Conservation (phyloP, 352 stramenopile species). For the Thalassiosira sp. region DNA sequence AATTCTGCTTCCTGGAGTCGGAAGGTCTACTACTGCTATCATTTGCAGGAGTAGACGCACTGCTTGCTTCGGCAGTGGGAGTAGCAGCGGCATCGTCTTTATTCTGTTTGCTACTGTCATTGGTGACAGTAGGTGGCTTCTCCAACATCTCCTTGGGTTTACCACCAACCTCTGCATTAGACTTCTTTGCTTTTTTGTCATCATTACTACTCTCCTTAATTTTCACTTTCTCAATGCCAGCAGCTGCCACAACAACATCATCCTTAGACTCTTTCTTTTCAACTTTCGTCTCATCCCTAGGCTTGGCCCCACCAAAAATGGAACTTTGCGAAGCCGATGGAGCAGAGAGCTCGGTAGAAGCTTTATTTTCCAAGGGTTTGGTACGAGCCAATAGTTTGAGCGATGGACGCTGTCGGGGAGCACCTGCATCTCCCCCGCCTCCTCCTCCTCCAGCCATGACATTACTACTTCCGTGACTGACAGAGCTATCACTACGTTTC, state of each 20-base stretch:
- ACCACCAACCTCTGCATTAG: constrained; percentile 5
- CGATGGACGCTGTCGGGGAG: constrained; percentile 44
- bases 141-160: too few species aligned
- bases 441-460: background rate
- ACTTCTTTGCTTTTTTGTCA: constrained; percentile 10
- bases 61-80: too few species aligned
- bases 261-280: constrained; percentile 24
- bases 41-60: too few species aligned
- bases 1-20: constrained; percentile 6
- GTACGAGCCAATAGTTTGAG: constrained; percentile 68
- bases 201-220: constrained; percentile 28
- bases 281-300: constrained; percentile 61
- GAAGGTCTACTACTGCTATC: background rate
- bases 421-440: background rate
- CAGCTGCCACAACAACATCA: background rate
- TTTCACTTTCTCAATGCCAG: constrained; percentile 19
- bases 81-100: too few species aligned
- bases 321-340: constrained; percentile 18
- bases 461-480: constrained; percentile 3
- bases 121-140: too few species aligned
- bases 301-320: constrained; percentile 79
- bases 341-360: too few species aligned
- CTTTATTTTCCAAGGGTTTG: constrained; percentile 56
- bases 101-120: too few species aligned
- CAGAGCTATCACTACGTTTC: constrained; percentile 33